Base-by-base conservation (phyloP, 1,139 yeast species). In the Yamadazyma oceani region DNA sequence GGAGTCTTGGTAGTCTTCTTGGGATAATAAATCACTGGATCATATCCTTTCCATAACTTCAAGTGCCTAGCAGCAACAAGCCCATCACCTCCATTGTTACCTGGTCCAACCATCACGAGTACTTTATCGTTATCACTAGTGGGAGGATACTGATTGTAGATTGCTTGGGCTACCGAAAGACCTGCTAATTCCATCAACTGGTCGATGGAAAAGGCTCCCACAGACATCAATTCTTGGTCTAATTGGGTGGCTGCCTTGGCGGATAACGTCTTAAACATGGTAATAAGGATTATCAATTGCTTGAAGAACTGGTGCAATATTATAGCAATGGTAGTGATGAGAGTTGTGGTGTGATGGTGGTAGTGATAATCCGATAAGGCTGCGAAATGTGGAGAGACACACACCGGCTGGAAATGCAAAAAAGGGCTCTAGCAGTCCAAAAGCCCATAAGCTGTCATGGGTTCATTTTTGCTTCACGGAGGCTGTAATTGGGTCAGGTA, bases 181-280 rank as follows among this genome's bases (percentile, higher is more conserved):
- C 98, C 98, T 0, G 98, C 98, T 35, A 92, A 69, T 62, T 92
- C 98, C 98, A 92, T 90, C 57, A 92, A 65, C 54, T 92, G 98
- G 56, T 90, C 97, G 38, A 92, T 75, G 17, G 96, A 85, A 64
- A 85, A 92, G 2, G 92, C 87, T 2, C 80, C 80, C 0, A 83
- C 62, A 7, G 94, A 81, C 97, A 92, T 92, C 48, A 92, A 73
- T 53, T 89, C 96, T 43, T 74, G 73, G 54, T 92, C 98, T 30
- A 92, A 73, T 32, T 75, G 78, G 0, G 94, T 82, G 0, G 97
- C 97, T 0, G 81, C 66, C 40, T 76, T 74, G 0, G 96, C 80
- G 1, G 83, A 64, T 2, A 83, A 66, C 1, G 75, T 64, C 39
- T 57, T 64, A 41, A 65, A 53, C 32, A 41, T 43, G 25, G 17